These are phyloP conservation scores for Pseudogymnoascus sp. DNA, from an alignment of 2,329 filamentous ascomycete genomes.

Conservation along the genomic window DNA sequence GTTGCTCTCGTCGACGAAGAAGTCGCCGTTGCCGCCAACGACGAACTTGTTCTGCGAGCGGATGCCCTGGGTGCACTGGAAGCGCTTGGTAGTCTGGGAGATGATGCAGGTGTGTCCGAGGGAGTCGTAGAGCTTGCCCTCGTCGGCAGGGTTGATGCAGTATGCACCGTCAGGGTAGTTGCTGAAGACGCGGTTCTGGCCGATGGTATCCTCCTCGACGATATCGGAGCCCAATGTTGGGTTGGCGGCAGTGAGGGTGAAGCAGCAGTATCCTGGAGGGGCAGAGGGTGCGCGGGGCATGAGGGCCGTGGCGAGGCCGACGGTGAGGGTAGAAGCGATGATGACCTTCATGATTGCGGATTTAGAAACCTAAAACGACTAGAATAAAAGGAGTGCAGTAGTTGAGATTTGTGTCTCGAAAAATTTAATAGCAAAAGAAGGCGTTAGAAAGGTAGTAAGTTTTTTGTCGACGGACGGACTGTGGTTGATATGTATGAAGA, in stretches of 20 bases:
- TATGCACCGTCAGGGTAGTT: constrained; percentile 18
- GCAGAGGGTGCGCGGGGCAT: constrained; percentile 12
- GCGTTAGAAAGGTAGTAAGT: not conserved
- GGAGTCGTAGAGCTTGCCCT: constrained; percentile 16
- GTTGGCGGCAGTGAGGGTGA: constrained; percentile 20
- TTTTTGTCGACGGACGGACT: constrained; percentile 1
- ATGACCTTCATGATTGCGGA: constrained; percentile 5
- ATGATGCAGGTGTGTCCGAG: constrained; percentile 21
- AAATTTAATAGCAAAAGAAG: not conserved
- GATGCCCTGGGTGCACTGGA: constrained; percentile 19
- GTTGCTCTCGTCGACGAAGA: constrained; percentile 15
- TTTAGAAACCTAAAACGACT: not conserved
- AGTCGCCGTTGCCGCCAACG: constrained; percentile 16
- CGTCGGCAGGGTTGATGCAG: constrained; percentile 15
- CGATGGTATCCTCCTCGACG: constrained; percentile 17
- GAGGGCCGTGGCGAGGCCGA: constrained; percentile 15
- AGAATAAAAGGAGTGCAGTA: not conserved
- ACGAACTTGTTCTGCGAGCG: constrained; percentile 15
- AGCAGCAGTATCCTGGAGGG: constrained; percentile 19
- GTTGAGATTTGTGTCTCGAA: not conserved
- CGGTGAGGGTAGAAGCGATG: constrained; percentile 9
- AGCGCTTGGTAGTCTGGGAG: constrained; percentile 16
- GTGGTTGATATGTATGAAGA: constrained; percentile 1
- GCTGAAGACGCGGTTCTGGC: constrained; percentile 21
- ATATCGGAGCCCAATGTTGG: constrained; percentile 13